Conservation (phyloP, 345 rosid genomes). For the Excoecaria cochinchinensis region DNA sequence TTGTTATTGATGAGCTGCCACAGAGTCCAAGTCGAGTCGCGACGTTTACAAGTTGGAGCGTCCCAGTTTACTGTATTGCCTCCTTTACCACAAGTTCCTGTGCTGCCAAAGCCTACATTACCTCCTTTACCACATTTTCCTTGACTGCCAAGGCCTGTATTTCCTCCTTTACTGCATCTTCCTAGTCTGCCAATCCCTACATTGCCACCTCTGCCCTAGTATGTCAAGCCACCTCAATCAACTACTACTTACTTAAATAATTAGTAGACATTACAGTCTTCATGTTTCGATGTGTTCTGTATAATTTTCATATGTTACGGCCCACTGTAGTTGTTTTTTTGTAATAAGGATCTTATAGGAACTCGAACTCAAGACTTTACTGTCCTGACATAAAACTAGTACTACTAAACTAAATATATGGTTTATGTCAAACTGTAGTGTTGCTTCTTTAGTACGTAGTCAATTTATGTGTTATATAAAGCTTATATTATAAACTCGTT, state of each 20-base stretch:
- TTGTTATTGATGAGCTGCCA: background rate
- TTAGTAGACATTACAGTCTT: background rate
- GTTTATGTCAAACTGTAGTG: no score
- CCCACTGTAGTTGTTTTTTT: no score
- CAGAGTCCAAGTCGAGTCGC: background rate
- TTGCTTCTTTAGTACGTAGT: no score
- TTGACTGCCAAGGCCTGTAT: background rate
- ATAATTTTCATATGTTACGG: no score
- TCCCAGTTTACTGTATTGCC: background rate
- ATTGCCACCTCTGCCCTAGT: slow-evolving; percentile 1
- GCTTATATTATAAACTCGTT: no score
- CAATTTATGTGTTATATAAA: no score
- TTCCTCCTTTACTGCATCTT: background rate
- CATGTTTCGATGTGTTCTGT: background rate
- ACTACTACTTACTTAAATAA: slow-evolving; percentile 5
- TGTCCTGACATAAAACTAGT: no score
- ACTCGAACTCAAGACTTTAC: no score
- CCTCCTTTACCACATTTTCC: slow-evolving; percentile 6
- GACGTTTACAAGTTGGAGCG: no score
- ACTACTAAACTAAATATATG: no score
- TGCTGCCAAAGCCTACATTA: background rate
- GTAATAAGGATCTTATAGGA: no score
- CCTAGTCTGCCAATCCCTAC: no score
- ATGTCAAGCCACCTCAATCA: background rate
- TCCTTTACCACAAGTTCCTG: background rate